Conservation (phyloP, 495 filamentous ascomycete species). For the Geoglossum glabrum region DNA sequence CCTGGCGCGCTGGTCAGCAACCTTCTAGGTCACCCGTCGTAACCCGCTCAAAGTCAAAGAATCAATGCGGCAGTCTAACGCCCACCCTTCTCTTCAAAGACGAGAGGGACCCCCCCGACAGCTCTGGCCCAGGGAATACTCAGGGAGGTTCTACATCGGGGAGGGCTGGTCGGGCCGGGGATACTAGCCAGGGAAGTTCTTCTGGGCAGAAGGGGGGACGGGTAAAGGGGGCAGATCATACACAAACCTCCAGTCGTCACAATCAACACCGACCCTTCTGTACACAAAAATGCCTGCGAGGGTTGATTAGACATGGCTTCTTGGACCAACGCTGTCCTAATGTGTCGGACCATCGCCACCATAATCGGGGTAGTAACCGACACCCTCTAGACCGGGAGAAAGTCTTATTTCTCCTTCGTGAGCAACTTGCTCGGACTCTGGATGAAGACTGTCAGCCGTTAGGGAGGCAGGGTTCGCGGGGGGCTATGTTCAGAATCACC, state of each 20-base stretch:
- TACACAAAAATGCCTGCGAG: constrained; percentile 24
- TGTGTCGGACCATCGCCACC: constrained; percentile 12
- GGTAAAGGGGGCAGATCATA: no score
- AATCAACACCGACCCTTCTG: constrained; percentile 13
- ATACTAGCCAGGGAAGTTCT: no score
- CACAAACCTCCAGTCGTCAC: not conserved
- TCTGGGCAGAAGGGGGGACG: no score
- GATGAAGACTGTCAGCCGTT: constrained; percentile 12
- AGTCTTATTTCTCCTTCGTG: constrained; percentile 11
- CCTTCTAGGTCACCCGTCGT: no score
- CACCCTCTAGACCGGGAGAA: not conserved
- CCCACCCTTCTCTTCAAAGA: no score
- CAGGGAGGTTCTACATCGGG: no score
- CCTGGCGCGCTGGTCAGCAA: no score
- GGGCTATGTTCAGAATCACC: constrained; percentile 24
- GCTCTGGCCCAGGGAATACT: no score
- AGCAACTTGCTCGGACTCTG: constrained; percentile 6
- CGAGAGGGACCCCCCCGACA: no score
- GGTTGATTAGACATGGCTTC: constrained; percentile 15
- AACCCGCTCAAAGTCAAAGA: no score
- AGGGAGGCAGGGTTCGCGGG: constrained; percentile 18
- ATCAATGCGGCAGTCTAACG: no score
- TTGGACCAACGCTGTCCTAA: constrained; percentile 25
- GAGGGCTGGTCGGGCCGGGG: no score
- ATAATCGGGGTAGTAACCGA: not conserved